Percentiles rank a stretch among this genome's conserved stretches.
phyloP scores from a whole-genome alignment of 805 yeast genomes.

The Kazachstania bromeliacearum region DNA sequence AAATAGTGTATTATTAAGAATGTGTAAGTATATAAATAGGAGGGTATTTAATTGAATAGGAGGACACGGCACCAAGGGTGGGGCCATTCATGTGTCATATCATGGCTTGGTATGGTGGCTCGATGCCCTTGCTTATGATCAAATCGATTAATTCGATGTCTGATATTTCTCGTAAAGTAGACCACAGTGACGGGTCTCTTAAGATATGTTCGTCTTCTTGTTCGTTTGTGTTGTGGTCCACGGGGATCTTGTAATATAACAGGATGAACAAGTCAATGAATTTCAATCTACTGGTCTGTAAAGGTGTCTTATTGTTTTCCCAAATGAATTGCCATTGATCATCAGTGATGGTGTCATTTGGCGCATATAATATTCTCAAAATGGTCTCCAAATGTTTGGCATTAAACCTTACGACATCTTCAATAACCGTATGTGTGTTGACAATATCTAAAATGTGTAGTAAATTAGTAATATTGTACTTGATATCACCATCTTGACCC shows the following conservation, averaged over 20 bases:
- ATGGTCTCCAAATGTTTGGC: slow-evolving; percentile 1
- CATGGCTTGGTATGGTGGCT: neutral
- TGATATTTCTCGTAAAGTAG: slow-evolving; percentile 2
- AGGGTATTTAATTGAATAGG: no score
- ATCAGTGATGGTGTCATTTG: neutral
- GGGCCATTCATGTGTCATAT: no score
- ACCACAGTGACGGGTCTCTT: neutral
- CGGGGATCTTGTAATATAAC: neutral
- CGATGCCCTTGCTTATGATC: slow-evolving; percentile 1
- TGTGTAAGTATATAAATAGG: no score
- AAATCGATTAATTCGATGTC: slow-evolving; percentile 3
- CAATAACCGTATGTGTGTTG: neutral
- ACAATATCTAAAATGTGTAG: slow-evolving; percentile 1
- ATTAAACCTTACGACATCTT: neutral
- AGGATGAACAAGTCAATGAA: slow-evolving; percentile 1
- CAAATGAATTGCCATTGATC: neutral
- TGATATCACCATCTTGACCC: neutral
- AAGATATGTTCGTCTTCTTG: neutral
- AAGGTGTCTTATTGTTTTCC: neutral
- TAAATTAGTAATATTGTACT: neutral
- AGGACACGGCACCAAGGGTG: no score
- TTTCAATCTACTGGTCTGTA: neutral
- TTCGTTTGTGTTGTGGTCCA: no score
- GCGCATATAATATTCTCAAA: neutral
- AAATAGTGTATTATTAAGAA: no score